Conservation (phyloP, 768 basidiomycete species). For the Pulveroboletus ravenelii region DNA sequence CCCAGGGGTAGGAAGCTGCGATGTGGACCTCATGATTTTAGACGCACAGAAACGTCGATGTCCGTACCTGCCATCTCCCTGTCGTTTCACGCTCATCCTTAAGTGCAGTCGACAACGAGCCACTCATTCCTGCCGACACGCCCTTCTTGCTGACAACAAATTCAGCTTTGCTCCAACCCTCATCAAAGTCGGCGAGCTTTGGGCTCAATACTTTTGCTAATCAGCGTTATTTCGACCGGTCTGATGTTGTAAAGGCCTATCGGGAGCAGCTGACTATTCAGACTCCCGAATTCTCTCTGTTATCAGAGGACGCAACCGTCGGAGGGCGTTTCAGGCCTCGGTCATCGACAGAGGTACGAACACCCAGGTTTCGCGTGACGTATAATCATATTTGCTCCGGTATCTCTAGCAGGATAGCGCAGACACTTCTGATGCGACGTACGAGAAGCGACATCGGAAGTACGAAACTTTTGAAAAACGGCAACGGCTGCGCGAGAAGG, state of each 20-base stretch:
- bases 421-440: constrained; percentile 77
- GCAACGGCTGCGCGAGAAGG: constrained; percentile 81
- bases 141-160: constrained; percentile 74
- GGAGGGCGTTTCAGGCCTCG: constrained; percentile 70
- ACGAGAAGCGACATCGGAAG: constrained; percentile 78
- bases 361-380: neutral
- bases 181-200: constrained; percentile 32
- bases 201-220: constrained; percentile 56
- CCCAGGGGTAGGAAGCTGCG: constrained; percentile 73
- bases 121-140: constrained; percentile 62
- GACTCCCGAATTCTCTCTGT: constrained; percentile 62
- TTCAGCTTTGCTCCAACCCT: constrained; percentile 44
- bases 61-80: constrained; percentile 36
- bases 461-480: constrained; percentile 86
- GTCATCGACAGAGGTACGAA: constrained; percentile 64
- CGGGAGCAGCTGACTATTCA: constrained; percentile 68
- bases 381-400: constrained; percentile 7
- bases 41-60: constrained; percentile 76
- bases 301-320: constrained; percentile 48
- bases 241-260: constrained; percentile 70
- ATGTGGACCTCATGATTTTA: constrained; percentile 78
- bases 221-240: constrained; percentile 72
- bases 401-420: constrained; percentile 39
- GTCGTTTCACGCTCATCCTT: constrained; percentile 18
- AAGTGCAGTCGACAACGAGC: constrained; percentile 60